Base-by-base conservation (phyloP, 768 basidiomycete species). In the Suillus spraguei region DNA sequence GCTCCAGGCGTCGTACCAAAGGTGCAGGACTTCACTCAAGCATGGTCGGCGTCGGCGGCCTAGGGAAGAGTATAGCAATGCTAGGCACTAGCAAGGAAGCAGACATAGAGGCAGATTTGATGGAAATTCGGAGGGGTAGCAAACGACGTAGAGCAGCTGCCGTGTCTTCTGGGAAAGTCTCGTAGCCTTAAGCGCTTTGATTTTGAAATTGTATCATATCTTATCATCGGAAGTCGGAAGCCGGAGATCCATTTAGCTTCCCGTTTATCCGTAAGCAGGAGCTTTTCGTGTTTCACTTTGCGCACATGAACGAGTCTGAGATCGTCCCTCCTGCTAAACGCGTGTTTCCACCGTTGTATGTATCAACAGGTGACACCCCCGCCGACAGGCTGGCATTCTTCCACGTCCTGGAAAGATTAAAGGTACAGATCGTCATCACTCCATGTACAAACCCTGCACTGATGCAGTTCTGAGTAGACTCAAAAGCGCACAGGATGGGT, bases 401-500 rank as follows among this genome's bases (percentile, higher is more conserved):
- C 60, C 97, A 99, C 69, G 78, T 97, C 17, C 75, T 99, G 0
- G 95, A 97, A 75, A 81, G 87, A 67, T 79, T 99, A 39, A 98
- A 99, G 87, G 95, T 93, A n/a, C 28, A 39, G 3, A 42, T 28
- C 4, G 17, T 5, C 28, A 33, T 33, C 9, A 3, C 52, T 20
- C n/a, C 2, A 6, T 20, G 20, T n/a, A 35, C 20, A 3, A n/a
- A 3, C 20, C 20, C 32, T 33, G 20, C 44, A 64, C 65, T 63
- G 38, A 62, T 44, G 3, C 60, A 39, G n/a, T 60, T 17, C 2
- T 61, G 14, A 28, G 39, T 67, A 97, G 95, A 96, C 92, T 0
- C 95, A 98, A 72, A 97, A 95, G 74, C 85, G 97, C 10, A 97
- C 95, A 0, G 97, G 97, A 65, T 99, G 96, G 97, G 84, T 95